These are phyloP conservation scores for Paramecium octaurelia DNA, from an alignment of 73 alveolate species.

Conservation along the genomic window DNA sequence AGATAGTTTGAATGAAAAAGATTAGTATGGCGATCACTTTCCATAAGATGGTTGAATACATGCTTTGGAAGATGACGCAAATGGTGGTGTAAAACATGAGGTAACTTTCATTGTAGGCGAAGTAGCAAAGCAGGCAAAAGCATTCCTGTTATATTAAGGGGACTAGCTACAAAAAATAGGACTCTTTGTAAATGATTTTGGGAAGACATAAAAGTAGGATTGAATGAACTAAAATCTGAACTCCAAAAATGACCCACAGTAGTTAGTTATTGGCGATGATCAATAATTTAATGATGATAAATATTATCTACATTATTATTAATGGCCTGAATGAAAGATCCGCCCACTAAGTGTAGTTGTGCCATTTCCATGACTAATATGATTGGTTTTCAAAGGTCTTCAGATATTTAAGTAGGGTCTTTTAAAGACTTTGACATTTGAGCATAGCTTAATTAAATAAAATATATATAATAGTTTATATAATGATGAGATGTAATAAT, in stretches of 20 bases:
- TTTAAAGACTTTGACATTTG: neutral
- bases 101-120: neutral
- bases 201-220: neutral
- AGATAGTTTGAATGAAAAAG: neutral
- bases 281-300: neutral
- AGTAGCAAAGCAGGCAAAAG: neutral
- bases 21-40: neutral
- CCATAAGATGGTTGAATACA: neutral
- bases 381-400: neutral
- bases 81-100: neutral
- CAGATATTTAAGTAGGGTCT: neutral
- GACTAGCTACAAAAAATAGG: neutral
- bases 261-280: neutral
- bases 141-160: neutral
- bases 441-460: neutral
- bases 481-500: neutral
- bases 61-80: neutral
- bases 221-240: neutral
- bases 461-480: neutral
- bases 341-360: conserved; percentile 3
- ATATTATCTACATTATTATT: neutral
- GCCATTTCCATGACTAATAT: neutral
- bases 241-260: neutral
- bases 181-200: neutral
- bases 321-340: neutral